Evolutionary conservation across 192 early-diverging fungal genomes (phyloP).

Genomic region (Podochytrium sp.): DNA sequence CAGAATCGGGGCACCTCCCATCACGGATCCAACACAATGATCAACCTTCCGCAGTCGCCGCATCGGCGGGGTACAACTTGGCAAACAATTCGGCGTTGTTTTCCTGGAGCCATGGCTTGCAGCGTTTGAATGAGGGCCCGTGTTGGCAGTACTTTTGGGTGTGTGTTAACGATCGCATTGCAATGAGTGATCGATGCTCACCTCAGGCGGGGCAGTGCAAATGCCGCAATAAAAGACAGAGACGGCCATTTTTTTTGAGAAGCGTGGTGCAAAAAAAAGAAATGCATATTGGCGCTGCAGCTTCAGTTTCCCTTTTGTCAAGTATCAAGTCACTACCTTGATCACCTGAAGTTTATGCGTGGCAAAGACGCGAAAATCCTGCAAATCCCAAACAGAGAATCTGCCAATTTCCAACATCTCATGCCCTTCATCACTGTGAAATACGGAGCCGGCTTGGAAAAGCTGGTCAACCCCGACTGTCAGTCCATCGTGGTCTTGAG

Average conservation of each 20-base stretch:
- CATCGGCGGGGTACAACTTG: slow-evolving; percentile 52
- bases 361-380: background rate
- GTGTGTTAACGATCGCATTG: background rate
- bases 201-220: slow-evolving; percentile 47
- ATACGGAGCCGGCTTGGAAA: slow-evolving; percentile 54
- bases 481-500: slow-evolving; percentile 48
- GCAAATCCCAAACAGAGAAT: background rate
- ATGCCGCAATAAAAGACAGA: slow-evolving; percentile 30
- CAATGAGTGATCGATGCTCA: background rate
- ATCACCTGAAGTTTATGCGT: background rate
- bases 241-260: slow-evolving; percentile 2
- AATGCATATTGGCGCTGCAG: no score
- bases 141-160: slow-evolving; percentile 85
- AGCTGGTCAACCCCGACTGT: slow-evolving; percentile 53
- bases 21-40: background rate
- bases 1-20: no score
- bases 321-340: background rate
- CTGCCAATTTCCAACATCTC: background rate
- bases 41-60: slow-evolving; percentile 12
- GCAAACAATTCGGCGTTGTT: slow-evolving; percentile 63
- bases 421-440: slow-evolving; percentile 47
- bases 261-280: background rate
- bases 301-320: no score
- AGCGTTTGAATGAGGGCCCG: slow-evolving; percentile 78
- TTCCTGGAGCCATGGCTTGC: slow-evolving; percentile 75